Evolutionary conservation across 768 basidiomycete species (phyloP).

Genomic region (Termitomyces titanicus): DNA sequence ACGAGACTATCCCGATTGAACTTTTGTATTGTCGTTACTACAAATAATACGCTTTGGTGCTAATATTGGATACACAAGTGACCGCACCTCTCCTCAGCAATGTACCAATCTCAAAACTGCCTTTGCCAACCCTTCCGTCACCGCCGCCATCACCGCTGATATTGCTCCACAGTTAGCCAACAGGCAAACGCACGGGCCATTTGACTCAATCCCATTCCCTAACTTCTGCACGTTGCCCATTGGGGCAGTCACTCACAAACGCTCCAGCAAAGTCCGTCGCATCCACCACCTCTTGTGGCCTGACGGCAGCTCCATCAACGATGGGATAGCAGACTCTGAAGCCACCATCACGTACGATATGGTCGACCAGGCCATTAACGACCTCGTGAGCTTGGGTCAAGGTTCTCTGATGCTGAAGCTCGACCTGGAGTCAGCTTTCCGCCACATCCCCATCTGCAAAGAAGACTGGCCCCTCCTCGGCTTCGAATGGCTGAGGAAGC

Average conservation of each 20-base stretch:
- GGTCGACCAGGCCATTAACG: not conserved
- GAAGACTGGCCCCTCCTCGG: not conserved
- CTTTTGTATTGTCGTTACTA: not conserved
- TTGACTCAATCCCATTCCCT: not conserved
- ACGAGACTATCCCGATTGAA: not conserved
- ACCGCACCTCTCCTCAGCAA: not conserved
- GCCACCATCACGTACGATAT: not conserved
- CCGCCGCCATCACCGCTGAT: not conserved
- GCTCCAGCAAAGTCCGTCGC: not conserved
- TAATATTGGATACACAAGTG: not conserved
- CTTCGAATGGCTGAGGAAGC: not conserved
- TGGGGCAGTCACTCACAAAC: not conserved
- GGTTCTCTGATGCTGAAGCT: not conserved
- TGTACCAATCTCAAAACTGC: not conserved
- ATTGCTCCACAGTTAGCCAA: not conserved
- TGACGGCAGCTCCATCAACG: not conserved
- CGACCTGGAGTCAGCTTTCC: not conserved
- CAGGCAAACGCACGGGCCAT: not conserved
- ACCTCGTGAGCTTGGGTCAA: not conserved
- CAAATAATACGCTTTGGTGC: not conserved
- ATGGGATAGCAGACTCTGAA: not conserved
- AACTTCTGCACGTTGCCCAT: not conserved
- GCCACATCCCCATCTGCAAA: not conserved
- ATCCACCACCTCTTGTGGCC: not conserved
- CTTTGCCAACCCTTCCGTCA: not conserved